These are phyloP conservation scores for Kondoa subrosea DNA, from an alignment of 768 basidiomycete species.

Conservation along the genomic window DNA sequence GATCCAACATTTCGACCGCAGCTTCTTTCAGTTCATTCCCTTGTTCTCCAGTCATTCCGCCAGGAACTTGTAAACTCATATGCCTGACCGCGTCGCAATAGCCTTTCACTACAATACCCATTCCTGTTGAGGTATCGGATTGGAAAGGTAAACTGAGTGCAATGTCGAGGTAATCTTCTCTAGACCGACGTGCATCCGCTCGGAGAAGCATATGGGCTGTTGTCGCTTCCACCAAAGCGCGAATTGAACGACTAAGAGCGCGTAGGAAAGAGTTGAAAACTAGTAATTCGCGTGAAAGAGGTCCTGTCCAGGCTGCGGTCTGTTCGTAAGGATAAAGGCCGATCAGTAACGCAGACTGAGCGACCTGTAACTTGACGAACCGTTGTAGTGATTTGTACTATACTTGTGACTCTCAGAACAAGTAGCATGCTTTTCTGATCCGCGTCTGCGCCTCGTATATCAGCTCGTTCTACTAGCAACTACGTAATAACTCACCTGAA, in stretches of 20 bases:
- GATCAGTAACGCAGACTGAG: neutral
- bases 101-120: constrained; percentile 91
- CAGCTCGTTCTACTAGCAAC: constrained; percentile 32
- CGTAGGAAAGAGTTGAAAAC: constrained; percentile 98
- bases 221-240: constrained; percentile 76
- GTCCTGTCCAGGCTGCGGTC: constrained; percentile 86
- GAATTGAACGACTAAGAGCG: constrained; percentile 71
- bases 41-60: constrained; percentile 6
- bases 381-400: constrained; percentile 59
- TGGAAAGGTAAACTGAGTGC: constrained; percentile 87
- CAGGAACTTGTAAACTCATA: constrained; percentile 20
- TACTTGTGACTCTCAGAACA: constrained; percentile 90
- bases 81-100: constrained; percentile 25
- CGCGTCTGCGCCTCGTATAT: constrained; percentile 8
- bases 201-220: constrained; percentile 84
- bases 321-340: constrained; percentile 29
- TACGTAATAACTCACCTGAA: constrained; percentile 29
- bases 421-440: constrained; percentile 74
- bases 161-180: constrained; percentile 85
- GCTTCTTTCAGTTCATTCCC: constrained; percentile 66
- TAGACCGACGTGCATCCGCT: constrained; percentile 62
- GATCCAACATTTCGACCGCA: constrained; percentile 67
- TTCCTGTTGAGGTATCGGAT: constrained; percentile 89
- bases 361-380: constrained; percentile 1
- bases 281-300: constrained; percentile 83